Evolutionary conservation across 2,329 filamentous ascomycete genomes (phyloP), one percentile per base, ranked within the genome.

Genomic region (Trichoderma sp.): DNA sequence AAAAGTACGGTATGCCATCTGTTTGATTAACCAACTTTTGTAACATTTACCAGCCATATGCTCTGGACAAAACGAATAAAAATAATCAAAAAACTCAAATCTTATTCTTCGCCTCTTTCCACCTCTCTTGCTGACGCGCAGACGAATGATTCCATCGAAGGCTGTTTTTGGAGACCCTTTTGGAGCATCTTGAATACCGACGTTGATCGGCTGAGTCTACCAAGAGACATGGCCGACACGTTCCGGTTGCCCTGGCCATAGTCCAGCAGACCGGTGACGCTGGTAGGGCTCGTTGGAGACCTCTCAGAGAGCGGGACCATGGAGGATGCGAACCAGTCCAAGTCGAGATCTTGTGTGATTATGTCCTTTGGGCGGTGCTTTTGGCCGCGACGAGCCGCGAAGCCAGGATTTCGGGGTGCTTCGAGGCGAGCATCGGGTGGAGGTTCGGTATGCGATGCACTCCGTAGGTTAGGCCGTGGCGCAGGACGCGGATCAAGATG

Each of bases 111-210:
- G 5, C 12, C n/a, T 10, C 44, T 68, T 15, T 68, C 67, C 5
- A 68, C 56, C 34, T 64, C 57, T n/a, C 63, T 47, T 45, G 69
- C 68, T 21, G 62, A 52, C 26, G 43, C 30, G 34, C 70, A 70
- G 26, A 70, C 67, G 41, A 69, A 70, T 7, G 70, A 71, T 17
- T 56, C 52, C n/a, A 69, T 66, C 7, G 69, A 71, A 10, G 44
- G 50, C 15, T 60, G 56, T 7, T 47, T 47, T 24, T 59, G 48
- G 24, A 55, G 41, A 41, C 64, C 52, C 19, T 43, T 55, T 28
- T 55, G 54, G n/a, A 66, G 9, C 59, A 30, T 52, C 21, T 45
- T 54, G 19, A 58, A n/a, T 3, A 51, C 41, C 15, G 60, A 57
- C 19, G 50, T n/a, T 6, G 58, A 24, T 28, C 52, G 34, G 15